Base-by-base conservation (phyloP, 164 flowering plant genomes). In the Sextonia rubra region DNA sequence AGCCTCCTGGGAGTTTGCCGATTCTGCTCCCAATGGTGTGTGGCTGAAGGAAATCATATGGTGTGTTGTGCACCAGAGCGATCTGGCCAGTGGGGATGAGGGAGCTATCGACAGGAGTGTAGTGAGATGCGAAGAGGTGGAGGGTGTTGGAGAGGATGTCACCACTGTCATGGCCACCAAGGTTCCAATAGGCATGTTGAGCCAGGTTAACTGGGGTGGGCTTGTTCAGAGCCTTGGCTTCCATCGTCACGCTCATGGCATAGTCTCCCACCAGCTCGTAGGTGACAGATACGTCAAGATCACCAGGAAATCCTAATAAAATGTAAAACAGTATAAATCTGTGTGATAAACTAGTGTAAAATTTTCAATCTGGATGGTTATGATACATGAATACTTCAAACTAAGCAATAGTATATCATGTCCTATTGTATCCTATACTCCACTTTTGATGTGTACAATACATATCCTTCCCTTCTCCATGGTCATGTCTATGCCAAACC, bases 1-100 rank as follows among this genome's bases (percentile, higher is more conserved):
- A 92, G 23, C 95, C 94, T 4, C 29, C 60, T 0, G 87, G 81
- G 2, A 91, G 84, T 56, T 83, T n/a, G 0, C 74, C 64, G 52
- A 92, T 86, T 60, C 76, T 81, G 80, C 86, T 81, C 48, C 86
- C 87, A 11, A 90, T 73, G 6, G 71, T 71, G 3, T 62, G 71
- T 5, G 88, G 84, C 48, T 80, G 22, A 47, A 80, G 84, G 73
- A 95, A 90, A 73, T 95, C 94, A 29, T 81, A 95, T 0, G 96
- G 88, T 0, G 99, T 95, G 22, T 83, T 86, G 60, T 81, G 75
- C 17, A 93, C 91, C 0, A 89, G 44, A 0, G n/a, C 24, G 37
- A 91, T 71, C 61, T 87, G 64, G 12, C 99, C 99, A 0, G 96
- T 95, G 11, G 99, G 99, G 69, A 95, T 93, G 29, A 90, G 91